Conservation (phyloP, 1,139 yeast genomes). For the Pichia sp. region DNA sequence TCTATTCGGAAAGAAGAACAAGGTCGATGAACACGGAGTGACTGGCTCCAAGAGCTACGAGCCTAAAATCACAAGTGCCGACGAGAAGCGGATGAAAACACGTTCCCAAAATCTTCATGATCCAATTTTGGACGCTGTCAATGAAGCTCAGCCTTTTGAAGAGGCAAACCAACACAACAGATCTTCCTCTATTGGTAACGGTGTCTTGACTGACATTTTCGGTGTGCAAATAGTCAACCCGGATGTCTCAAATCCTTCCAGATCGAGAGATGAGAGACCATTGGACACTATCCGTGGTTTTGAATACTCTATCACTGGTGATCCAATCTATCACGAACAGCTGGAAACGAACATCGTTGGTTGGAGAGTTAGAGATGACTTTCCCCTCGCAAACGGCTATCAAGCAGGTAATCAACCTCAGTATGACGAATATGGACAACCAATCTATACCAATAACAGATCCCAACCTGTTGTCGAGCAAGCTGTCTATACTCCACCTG, state of each 20-base stretch:
- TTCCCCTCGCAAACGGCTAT: constrained; percentile 37
- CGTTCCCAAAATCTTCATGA: constrained; percentile 68
- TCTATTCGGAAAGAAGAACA: constrained; percentile 21
- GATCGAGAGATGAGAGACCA: constrained; percentile 91
- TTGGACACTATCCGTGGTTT: constrained; percentile 88
- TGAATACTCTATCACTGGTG: constrained; percentile 92
- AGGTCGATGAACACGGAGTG: constrained; percentile 16
- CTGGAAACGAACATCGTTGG: constrained; percentile 74
- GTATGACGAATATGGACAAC: constrained; percentile 27
- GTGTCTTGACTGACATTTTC: constrained; percentile 66
- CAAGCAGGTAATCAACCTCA: constrained; percentile 21
- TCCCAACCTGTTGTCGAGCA: constrained; percentile 34
- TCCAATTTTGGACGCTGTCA: constrained; percentile 85
- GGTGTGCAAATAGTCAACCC: constrained; percentile 70
- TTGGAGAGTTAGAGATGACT: constrained; percentile 63
- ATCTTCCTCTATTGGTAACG: constrained; percentile 31
- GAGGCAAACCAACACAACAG: constrained; percentile 42
- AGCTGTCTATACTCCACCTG: constrained; percentile 58
- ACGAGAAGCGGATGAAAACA: constrained; percentile 47
- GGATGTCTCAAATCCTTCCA: constrained; percentile 87
- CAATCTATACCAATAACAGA: constrained; percentile 20
- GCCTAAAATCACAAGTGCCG: constrained; percentile 37
- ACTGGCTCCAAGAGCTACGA: constrained; percentile 18
- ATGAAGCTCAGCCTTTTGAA: constrained; percentile 94
- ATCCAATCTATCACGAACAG: constrained; percentile 65